A percentile compares a stretch with the other conserved stretches of the same genome.
These are phyloP conservation scores for Lachancea dasiensis DNA, from an alignment of 805 yeast species.

Conservation along the genomic window DNA sequence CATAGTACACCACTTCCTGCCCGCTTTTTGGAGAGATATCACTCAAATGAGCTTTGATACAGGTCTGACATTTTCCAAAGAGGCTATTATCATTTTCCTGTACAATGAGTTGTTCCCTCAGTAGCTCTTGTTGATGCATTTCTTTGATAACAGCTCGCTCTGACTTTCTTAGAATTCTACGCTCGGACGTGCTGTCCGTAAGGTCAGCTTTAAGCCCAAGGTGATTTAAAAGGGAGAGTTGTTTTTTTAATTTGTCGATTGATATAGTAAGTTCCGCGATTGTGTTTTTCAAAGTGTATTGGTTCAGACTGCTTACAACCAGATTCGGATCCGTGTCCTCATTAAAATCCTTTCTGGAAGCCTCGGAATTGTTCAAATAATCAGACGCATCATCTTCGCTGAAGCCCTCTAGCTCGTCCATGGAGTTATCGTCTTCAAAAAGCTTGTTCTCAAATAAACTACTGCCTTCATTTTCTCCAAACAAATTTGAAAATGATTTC, in stretches of 20 bases:
- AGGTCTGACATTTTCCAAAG: slow-evolving; percentile 55
- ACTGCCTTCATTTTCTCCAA: slow-evolving; percentile 13
- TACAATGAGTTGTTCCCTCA: slow-evolving; percentile 72
- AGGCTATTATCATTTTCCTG: slow-evolving; percentile 78
- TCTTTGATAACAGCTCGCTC: slow-evolving; percentile 62
- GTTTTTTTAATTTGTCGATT: slow-evolving; percentile 53
- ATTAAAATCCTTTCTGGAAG: slow-evolving; percentile 17
- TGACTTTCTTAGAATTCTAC: slow-evolving; percentile 63
- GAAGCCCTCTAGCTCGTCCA: slow-evolving; percentile 19
- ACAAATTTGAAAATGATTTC: slow-evolving; percentile 10
- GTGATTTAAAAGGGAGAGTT: slow-evolving; percentile 58
- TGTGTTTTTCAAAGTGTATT: slow-evolving; percentile 48
- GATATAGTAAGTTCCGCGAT: slow-evolving; percentile 54
- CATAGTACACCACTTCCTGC: slow-evolving; percentile 59
- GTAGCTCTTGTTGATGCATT: slow-evolving; percentile 63
- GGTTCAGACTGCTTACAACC: slow-evolving; percentile 11
- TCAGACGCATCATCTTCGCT: slow-evolving; percentile 4
- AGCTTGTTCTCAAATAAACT: slow-evolving; percentile 13
- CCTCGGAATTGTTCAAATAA: background rate
- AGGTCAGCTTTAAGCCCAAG: slow-evolving; percentile 76
- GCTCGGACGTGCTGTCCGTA: slow-evolving; percentile 67
- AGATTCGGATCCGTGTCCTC: slow-evolving; percentile 23
- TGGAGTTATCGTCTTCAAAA: slow-evolving; percentile 9
- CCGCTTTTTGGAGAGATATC: slow-evolving; percentile 49
- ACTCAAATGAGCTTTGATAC: slow-evolving; percentile 44